Percentiles rank a stretch among this genome's conserved stretches.
These are phyloP conservation scores for Staphylotrichum longicolle DNA, from an alignment of 495 filamentous ascomycete genomes.

Conservation along the genomic window DNA sequence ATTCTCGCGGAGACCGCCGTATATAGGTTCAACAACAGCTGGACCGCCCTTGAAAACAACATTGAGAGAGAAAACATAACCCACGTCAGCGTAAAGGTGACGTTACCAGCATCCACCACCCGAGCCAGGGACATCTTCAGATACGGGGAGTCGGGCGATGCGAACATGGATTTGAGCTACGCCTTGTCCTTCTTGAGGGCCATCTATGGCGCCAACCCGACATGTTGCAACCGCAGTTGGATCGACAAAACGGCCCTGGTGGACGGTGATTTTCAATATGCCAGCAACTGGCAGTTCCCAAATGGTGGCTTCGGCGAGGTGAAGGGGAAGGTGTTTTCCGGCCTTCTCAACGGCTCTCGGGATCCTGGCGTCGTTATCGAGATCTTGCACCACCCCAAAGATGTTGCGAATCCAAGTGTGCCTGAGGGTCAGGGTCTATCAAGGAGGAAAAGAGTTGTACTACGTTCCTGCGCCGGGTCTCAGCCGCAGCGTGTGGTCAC, in stretches of 20 bases:
- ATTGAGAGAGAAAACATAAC: constrained; percentile 42
- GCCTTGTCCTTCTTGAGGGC: constrained; percentile 42
- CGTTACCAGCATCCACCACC: constrained; percentile 20
- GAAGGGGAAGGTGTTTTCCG: too few relatives aligned
- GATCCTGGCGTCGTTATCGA: too few relatives aligned
- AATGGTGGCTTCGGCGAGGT: too few relatives aligned
- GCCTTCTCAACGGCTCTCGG: too few relatives aligned
- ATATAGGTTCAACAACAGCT: constrained; percentile 56
- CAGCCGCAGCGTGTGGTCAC: too few relatives aligned
- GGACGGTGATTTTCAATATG: too few relatives aligned
- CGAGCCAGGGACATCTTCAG: constrained; percentile 32
- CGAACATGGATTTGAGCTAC: constrained; percentile 59
- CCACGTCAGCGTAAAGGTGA: constrained; percentile 33
- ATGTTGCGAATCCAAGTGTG: too few relatives aligned
- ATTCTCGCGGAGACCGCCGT: constrained; percentile 63
- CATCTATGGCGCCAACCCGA: constrained; percentile 38
- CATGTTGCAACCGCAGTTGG: constrained; percentile 40
- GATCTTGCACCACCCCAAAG: too few relatives aligned
- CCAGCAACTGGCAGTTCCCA: too few relatives aligned
- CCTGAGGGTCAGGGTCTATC: too few relatives aligned
- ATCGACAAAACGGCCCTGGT: background rate
- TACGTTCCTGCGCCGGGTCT: too few relatives aligned
- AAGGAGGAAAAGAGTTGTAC: too few relatives aligned
- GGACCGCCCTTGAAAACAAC: constrained; percentile 46
- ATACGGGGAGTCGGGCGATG: constrained; percentile 56